Evolutionary conservation across 78 protist genomes (phyloP).

Genomic region (Reticulomyxa filosa): DNA sequence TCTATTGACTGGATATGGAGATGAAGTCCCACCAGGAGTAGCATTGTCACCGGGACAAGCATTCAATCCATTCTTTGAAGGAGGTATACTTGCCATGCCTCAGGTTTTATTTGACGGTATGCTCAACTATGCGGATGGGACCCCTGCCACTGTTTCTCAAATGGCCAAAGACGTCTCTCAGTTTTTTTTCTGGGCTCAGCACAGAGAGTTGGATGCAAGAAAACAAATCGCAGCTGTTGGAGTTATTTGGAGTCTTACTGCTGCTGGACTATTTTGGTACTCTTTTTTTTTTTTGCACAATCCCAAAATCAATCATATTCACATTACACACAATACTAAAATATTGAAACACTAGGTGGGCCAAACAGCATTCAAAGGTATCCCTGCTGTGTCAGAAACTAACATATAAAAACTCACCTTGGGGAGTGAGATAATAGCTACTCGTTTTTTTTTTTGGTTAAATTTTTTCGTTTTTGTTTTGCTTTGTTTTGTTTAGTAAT

Average conservation of each 20-base stretch:
- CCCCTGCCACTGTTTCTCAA: conserved; percentile 59
- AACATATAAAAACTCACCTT: too few species aligned
- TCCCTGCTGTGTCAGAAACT: too few species aligned
- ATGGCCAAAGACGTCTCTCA: conserved; percentile 73
- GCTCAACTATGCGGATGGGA: conserved; percentile 67
- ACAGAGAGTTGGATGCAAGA: conserved; percentile 61
- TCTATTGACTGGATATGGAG: conserved; percentile 52
- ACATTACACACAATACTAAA: too few species aligned
- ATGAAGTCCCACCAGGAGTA: conserved; percentile 58
- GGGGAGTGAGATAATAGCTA: too few species aligned
- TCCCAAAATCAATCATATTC: too few species aligned
- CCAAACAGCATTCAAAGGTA: too few species aligned
- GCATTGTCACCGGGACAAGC: conserved; percentile 41
- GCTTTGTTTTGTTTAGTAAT: too few species aligned
- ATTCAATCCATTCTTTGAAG: conserved; percentile 71
- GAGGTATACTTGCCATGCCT: conserved; percentile 60
- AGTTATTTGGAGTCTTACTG: neutral
- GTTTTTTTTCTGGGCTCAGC: conserved; percentile 67
- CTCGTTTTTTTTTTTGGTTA: too few species aligned
- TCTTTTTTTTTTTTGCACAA: too few species aligned
- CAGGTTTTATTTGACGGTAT: conserved; percentile 29
- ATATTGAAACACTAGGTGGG: too few species aligned
- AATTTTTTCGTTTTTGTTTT: too few species aligned
- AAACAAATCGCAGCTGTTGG: conserved; percentile 35
- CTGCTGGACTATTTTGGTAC: too few species aligned